phyloP scores from a whole-genome alignment of 371 early-diverging fungal species.

The Mucor piriformis region DNA sequence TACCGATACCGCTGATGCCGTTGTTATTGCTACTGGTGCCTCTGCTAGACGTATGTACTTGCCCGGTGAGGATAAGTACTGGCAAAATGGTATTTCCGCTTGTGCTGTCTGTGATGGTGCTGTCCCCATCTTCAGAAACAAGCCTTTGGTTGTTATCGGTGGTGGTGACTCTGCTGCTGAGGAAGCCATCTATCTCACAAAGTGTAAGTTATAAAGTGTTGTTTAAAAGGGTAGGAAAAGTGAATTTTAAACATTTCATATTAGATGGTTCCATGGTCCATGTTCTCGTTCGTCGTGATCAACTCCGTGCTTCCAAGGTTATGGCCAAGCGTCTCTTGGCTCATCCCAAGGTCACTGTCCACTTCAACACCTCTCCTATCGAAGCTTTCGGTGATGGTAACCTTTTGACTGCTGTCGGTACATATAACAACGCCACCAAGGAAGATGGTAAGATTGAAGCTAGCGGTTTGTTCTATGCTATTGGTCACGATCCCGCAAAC shows the following conservation, averaged over 20 bases:
- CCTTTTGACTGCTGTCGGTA: slow-evolving; percentile 73
- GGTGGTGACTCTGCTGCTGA: slow-evolving; percentile 99
- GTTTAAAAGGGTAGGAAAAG: not conserved
- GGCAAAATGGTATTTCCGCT: slow-evolving; percentile 93
- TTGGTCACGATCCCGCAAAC: slow-evolving; percentile 97
- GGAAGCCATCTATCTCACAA: slow-evolving; percentile 96
- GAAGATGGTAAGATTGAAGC: slow-evolving; percentile 71
- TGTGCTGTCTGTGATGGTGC: slow-evolving; percentile 99
- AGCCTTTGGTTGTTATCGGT: slow-evolving; percentile 93
- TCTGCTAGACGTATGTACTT: slow-evolving; percentile 93
- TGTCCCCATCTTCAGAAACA: slow-evolving; percentile 95
- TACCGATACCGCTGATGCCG: slow-evolving; percentile 76
- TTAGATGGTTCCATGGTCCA: slow-evolving; percentile 20
- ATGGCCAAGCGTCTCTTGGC: slow-evolving; percentile 88
- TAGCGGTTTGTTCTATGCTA: slow-evolving; percentile 98
- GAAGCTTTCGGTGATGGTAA: slow-evolving; percentile 86
- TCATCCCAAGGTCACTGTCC: slow-evolving; percentile 90
- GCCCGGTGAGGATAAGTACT: slow-evolving; percentile 56
- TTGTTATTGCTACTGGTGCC: slow-evolving; percentile 98
- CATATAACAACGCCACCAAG: slow-evolving; percentile 71
- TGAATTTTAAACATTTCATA: not conserved
- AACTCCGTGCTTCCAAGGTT: slow-evolving; percentile 95
- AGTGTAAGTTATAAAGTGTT: slow-evolving; percentile 50
- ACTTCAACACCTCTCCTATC: slow-evolving; percentile 88
- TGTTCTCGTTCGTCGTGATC: slow-evolving; percentile 90